These are phyloP conservation scores for Pseudogymnoascus sp. DNA, from an alignment of 2,329 filamentous ascomycete species.

Conservation along the genomic window DNA sequence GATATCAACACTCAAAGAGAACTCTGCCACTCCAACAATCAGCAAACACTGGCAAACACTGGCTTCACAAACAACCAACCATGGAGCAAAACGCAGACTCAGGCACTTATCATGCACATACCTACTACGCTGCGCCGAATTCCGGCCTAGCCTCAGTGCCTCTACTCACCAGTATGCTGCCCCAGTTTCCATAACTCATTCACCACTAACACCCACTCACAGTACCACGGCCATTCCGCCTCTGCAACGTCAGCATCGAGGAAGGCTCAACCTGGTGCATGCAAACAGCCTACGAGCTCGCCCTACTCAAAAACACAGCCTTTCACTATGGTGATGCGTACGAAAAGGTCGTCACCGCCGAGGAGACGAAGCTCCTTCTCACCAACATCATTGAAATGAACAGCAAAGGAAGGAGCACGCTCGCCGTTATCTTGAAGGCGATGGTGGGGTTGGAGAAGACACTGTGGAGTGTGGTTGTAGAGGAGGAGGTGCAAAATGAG, in stretches of 20 bases:
- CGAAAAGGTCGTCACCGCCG: neutral
- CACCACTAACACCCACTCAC: neutral
- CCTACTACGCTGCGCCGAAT: neutral
- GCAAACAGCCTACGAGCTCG: neutral
- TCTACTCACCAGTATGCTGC: neutral
- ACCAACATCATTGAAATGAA: neutral
- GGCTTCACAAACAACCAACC: neutral
- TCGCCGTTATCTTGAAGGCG: neutral
- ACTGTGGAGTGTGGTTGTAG: neutral
- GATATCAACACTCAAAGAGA: neutral
- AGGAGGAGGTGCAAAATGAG: neutral
- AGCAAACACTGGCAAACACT: conserved; percentile 1
- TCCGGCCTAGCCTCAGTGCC: neutral
- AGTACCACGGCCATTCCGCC: neutral
- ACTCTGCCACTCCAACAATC: neutral
- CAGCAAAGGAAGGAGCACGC: neutral
- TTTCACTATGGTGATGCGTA: conserved; percentile 4
- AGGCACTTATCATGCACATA: neutral
- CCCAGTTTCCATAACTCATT: neutral
- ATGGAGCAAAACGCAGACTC: neutral
- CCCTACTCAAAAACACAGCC: neutral
- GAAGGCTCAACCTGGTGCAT: neutral
- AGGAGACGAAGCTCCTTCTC: conserved; percentile 2
- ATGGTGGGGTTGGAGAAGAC: neutral
- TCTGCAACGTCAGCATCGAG: neutral